Evolutionary conservation across 192 early-diverging fungal species (phyloP).

Genomic region (Glomus cerebriforme): DNA sequence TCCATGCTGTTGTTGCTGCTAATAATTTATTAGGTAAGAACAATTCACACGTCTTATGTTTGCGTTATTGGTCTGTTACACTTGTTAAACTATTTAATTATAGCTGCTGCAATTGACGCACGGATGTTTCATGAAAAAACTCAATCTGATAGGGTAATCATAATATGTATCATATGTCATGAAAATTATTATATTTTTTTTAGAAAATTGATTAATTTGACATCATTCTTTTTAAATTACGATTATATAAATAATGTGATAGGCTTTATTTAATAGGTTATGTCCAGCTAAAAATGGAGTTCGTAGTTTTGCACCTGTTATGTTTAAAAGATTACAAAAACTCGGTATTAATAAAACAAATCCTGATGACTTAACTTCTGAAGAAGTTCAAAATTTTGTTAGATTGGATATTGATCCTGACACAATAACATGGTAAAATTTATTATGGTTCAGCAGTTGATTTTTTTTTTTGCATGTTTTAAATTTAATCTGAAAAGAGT

Average conservation of each 20-base stretch:
- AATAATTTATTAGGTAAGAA: constrained; percentile 84
- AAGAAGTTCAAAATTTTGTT: constrained; percentile 79
- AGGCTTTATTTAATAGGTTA: constrained; percentile 85
- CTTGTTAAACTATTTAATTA: neutral
- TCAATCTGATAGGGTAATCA: constrained; percentile 55
- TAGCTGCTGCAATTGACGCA: constrained; percentile 96
- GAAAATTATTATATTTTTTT: too few species aligned
- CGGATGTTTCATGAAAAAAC: constrained; percentile 97
- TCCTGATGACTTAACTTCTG: constrained; percentile 76
- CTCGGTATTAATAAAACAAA: constrained; percentile 83
- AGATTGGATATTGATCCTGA: constrained; percentile 94
- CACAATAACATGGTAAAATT: constrained; percentile 81
- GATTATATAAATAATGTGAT: constrained; percentile 33
- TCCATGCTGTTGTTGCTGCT: constrained; percentile 96
- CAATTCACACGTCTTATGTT: constrained; percentile 1
- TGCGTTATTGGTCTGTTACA: neutral
- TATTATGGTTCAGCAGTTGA: neutral
- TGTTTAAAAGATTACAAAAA: constrained; percentile 77
- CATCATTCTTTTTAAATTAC: neutral
- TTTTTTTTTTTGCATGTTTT: neutral
- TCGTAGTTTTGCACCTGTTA: constrained; percentile 80
- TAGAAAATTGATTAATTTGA: too few species aligned
- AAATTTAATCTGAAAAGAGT: neutral
- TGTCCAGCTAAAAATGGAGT: constrained; percentile 86
- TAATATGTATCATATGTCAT: neutral